These are phyloP conservation scores for Geotrichum reessii DNA, from an alignment of 1,139 yeast species.

Conservation along the genomic window DNA sequence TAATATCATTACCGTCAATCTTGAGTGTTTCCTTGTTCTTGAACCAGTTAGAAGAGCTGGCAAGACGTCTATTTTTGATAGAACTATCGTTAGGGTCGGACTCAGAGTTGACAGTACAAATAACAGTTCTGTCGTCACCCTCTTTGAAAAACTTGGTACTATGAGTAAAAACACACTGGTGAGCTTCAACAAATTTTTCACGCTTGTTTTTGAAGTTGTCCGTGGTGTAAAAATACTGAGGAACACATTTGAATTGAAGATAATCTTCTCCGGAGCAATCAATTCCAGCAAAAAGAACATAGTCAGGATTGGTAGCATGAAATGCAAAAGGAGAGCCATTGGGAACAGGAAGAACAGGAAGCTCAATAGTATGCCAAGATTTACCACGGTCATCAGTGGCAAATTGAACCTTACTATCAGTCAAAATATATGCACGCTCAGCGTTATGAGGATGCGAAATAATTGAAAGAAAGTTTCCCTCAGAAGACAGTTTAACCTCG, in stretches of 20 bases:
- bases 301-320: conserved; percentile 42
- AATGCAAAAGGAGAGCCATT: conserved; percentile 31
- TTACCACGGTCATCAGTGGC: conserved; percentile 54
- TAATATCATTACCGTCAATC: conserved; percentile 30
- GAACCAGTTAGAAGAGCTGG: conserved; percentile 53
- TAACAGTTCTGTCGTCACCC: conserved; percentile 43
- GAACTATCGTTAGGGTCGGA: conserved; percentile 42
- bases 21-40: conserved; percentile 35
- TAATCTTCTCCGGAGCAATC: conserved; percentile 38
- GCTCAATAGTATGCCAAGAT: conserved; percentile 48
- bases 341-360: conserved; percentile 27
- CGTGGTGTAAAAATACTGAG: conserved; percentile 44
- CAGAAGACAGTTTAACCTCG: conserved; percentile 31
- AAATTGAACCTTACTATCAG: conserved; percentile 40
- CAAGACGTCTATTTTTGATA: conserved; percentile 41
- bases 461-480: conserved; percentile 34
- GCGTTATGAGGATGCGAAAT: conserved; percentile 44
- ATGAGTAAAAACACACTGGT: conserved; percentile 50
- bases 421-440: conserved; percentile 50
- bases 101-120: conserved; percentile 45
- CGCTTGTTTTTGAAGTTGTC: conserved; percentile 50
- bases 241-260: conserved; percentile 35
- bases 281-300: conserved; percentile 39
- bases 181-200: conserved; percentile 32
- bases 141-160: conserved; percentile 39